Conservation (phyloP, 1,284 basidiomycete species). For the Somion occarium region DNA sequence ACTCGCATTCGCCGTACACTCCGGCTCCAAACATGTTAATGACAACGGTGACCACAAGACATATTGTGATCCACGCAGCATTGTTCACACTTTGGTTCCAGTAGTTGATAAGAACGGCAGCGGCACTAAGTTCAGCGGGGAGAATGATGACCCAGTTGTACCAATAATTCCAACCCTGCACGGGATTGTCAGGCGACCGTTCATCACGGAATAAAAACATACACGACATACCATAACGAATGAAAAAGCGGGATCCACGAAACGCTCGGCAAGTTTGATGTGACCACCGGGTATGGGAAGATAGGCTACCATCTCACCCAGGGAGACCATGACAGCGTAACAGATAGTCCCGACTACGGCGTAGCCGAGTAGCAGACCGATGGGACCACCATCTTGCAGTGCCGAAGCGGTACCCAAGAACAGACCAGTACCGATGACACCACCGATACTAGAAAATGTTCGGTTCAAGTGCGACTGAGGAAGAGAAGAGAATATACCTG, state of each 20-base stretch:
- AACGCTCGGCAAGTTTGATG: constrained; percentile 64
- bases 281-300: constrained; percentile 69
- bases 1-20: constrained; percentile 53
- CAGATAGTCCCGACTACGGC: constrained; percentile 57
- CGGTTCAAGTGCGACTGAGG: neutral
- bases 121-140: constrained; percentile 59
- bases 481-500: constrained; percentile 20
- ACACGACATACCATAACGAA: constrained; percentile 48
- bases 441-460: constrained; percentile 29
- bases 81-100: constrained; percentile 48
- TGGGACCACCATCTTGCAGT: constrained; percentile 49
- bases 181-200: neutral
- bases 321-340: constrained; percentile 42
- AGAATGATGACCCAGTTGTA: constrained; percentile 59
- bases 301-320: constrained; percentile 63
- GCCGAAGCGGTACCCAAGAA: constrained; percentile 62
- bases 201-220: too few species aligned
- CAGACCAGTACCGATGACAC: constrained; percentile 71
- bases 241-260: constrained; percentile 65
- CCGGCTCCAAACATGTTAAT: constrained; percentile 65
- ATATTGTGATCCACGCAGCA: constrained; percentile 62
- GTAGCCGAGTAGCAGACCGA: constrained; percentile 65
- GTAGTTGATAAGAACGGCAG: constrained; percentile 60
- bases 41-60: constrained; percentile 53
- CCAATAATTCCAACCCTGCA: constrained; percentile 62